These are phyloP conservation scores for Hevea brasiliensis DNA, from an alignment of 345 rosid species.

Conservation along the genomic window DNA sequence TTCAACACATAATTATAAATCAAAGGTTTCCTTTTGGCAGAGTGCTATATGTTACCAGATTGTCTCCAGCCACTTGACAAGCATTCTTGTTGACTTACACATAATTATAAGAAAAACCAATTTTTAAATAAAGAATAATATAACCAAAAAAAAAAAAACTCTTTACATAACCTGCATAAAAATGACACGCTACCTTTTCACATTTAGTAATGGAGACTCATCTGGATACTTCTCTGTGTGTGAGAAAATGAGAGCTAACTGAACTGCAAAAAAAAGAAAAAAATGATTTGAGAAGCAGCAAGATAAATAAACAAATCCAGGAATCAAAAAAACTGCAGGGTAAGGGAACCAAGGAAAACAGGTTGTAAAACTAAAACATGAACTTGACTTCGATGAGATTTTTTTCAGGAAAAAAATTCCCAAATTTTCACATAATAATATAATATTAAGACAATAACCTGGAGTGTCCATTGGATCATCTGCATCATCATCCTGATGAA, in stretches of 20 bases:
- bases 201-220: conserved; percentile 77
- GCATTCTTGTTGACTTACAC: no score
- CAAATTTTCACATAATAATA: not conserved
- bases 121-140: not conserved
- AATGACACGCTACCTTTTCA: conserved; percentile 56
- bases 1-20: no score
- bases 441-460: conserved; percentile 43
- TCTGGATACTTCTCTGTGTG: conserved; percentile 93
- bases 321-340: not conserved
- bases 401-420: not conserved
- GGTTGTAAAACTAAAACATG: not conserved
- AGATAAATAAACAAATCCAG: conserved; percentile 8
- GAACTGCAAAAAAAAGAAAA: conserved; percentile 55
- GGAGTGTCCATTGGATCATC: conserved; percentile 60
- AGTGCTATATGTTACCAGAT: no score
- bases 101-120: no score
- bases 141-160: not conserved
- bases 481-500: conserved; percentile 69
- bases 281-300: conserved; percentile 21
- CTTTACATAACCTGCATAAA: not conserved
- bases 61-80: no score
- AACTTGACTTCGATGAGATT: conserved; percentile 9
- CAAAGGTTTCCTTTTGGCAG: no score
- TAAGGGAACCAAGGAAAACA: not conserved
- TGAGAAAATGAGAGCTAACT: conserved; percentile 78